Evolutionary conservation across 257 asterid genomes (phyloP), one percentile per base, ranked within the genome.

Genomic region (Voacanga thouarsii): DNA sequence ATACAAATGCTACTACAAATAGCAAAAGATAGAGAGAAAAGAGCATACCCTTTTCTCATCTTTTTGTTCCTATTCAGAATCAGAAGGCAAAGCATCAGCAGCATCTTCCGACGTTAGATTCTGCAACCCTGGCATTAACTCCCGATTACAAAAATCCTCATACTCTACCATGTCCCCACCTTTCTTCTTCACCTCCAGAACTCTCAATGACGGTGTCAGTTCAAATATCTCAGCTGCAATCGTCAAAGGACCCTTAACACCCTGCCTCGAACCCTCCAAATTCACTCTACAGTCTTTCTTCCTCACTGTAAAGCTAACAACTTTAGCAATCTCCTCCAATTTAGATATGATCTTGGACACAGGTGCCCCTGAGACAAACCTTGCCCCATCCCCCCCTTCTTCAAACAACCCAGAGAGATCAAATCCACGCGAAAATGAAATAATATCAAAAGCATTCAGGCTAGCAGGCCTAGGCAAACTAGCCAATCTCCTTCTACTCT

Each of bases 171-270:
- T 86, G 78, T 92, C 94, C 15, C 98, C 98, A 49, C 95, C 97
- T 86, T 91, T 94, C 89, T 85, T 92, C 87, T 74, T 91, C 85
- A 94, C 94, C 86, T 94, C 98, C 75, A 94, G 93, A 65, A 94
- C 96, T 88, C 94, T 91, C 83, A 94, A 83, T 3, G 91, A 83
- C 1, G 98, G 94, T 19, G 98, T 94, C 85, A 94, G 79, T 80
- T 94, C 98, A 75, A 94, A 94, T 78, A 94, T 89, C 90, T 94
- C 98, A 45, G 91, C 98, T 61, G 96, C 95, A 87, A 94, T 86
- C 15, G 97, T 87, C 83, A 92, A 82, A n/a, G 97, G 98, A 41
- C 98, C 98, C 83, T 89, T 94, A n/a, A 70, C 96, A 60, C 98
- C 97, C 63, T 94, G 88, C 81, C 87, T 88, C 21, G 92, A 80